A percentile compares a stretch with the other conserved stretches of the same genome.
phyloP scores from a whole-genome alignment of 805 yeast genomes.

The Sugiyamaella marilandica region DNA sequence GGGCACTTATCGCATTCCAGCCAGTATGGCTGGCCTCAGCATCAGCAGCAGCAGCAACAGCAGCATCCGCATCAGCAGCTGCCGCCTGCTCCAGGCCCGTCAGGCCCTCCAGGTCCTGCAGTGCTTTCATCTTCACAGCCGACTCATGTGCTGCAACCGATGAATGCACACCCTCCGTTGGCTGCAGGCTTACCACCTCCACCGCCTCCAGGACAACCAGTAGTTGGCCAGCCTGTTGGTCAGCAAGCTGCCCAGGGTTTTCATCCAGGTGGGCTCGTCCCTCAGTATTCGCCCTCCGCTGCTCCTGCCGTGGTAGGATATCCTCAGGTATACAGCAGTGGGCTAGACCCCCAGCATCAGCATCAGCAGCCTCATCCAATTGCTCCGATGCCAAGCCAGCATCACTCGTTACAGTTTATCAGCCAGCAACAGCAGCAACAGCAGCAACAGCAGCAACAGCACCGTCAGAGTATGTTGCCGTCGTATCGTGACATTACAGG shows the following conservation, averaged over 20 bases:
- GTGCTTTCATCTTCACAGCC: not conserved
- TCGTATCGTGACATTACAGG: not conserved
- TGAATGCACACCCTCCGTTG: not conserved
- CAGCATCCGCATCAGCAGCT: slow-evolving; percentile 4
- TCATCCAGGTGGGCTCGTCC: not conserved
- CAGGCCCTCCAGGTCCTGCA: not conserved
- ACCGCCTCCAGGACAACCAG: slow-evolving; percentile 6
- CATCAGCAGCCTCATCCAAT: not conserved
- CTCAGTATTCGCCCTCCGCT: not conserved
- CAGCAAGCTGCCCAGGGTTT: not conserved
- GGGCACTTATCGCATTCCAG: not conserved
- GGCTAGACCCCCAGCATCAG: slow-evolving; percentile 5
- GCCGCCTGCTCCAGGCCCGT: slow-evolving; percentile 9
- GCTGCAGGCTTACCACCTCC: not conserved
- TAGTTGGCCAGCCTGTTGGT: slow-evolving; percentile 1
- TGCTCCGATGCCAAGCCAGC: not conserved
- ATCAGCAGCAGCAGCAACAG: slow-evolving; percentile 5
- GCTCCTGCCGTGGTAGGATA: slow-evolving; percentile 2
- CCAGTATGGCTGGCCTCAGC: not conserved
- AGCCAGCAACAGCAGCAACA: not conserved
- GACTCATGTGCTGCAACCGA: not conserved
- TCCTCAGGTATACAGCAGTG: not conserved
- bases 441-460: not conserved
- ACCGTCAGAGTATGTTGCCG: not conserved
- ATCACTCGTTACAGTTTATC: not conserved